Conservation (phyloP, 192 early-diverging fungal species). For the Podila horticola region DNA sequence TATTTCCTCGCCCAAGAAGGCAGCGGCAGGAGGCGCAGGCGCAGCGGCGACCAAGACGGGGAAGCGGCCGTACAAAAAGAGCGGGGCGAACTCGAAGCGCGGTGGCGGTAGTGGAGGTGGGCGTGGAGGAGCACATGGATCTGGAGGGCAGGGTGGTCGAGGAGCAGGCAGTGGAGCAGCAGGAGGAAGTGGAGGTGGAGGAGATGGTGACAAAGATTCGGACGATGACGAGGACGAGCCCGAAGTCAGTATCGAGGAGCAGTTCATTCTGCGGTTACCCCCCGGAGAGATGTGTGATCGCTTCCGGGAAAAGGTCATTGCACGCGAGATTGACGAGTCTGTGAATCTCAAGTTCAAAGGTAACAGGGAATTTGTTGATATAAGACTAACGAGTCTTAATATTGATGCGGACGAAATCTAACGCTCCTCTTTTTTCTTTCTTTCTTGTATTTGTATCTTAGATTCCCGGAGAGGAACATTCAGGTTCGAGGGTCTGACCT, state of each 20-base stretch:
- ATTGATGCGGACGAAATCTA: background rate
- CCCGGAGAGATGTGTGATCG: constrained; percentile 59
- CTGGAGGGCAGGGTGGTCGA: background rate
- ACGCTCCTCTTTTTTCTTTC: background rate
- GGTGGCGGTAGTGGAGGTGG: constrained; percentile 21
- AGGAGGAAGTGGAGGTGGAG: constrained; percentile 1
- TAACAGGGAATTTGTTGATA: background rate
- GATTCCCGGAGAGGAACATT: constrained; percentile 71
- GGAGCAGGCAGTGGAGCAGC: constrained; percentile 9
- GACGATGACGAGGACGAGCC: constrained; percentile 67
- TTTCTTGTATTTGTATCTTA: constrained; percentile 21
- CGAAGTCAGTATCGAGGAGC: constrained; percentile 83
- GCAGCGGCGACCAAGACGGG: constrained; percentile 25
- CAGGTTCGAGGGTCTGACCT: constrained; percentile 60
- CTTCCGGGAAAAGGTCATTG: constrained; percentile 61
- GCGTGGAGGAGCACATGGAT: constrained; percentile 7
- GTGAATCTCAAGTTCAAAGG: constrained; percentile 59
- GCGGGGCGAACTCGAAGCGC: constrained; percentile 13
- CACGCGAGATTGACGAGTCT: constrained; percentile 51
- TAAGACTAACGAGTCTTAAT: no score
- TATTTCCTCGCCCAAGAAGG: background rate
- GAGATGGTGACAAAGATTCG: constrained; percentile 28
- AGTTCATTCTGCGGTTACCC: constrained; percentile 80
- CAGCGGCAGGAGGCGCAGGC: background rate
- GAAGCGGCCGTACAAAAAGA: constrained; percentile 25